Percentiles rank a stretch among this genome's conserved stretches.
phyloP scores from a whole-genome alignment of 2,329 filamentous ascomycete species.

The Neonectria coccinea region DNA sequence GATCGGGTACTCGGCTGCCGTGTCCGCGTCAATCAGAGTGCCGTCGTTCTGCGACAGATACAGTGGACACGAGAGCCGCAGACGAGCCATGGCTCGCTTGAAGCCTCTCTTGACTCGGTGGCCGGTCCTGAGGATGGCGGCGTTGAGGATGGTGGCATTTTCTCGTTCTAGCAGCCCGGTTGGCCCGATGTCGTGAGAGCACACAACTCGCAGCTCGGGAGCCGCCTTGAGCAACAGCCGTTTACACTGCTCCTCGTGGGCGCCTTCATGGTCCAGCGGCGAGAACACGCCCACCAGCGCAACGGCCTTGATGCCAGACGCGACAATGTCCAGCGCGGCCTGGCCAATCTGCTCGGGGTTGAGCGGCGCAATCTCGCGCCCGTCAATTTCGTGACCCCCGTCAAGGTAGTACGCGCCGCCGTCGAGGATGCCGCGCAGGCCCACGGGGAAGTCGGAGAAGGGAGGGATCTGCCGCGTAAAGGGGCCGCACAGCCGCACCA shows the following conservation, averaged over 20 bases:
- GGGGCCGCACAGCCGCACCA: constrained; percentile 59
- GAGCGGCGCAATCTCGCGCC: constrained; percentile 56
- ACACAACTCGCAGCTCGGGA: constrained; percentile 54
- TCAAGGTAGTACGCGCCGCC: constrained; percentile 57
- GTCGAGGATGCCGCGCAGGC: constrained; percentile 54
- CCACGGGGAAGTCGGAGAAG: constrained; percentile 59
- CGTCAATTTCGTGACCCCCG: constrained; percentile 62
- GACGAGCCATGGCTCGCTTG: constrained; percentile 56
- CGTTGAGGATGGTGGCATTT: constrained; percentile 67
- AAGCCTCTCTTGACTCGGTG: constrained; percentile 61
- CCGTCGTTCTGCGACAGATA: constrained; percentile 67
- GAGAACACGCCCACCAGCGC: constrained; percentile 61
- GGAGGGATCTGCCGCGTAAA: constrained; percentile 59
- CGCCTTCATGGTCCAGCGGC: constrained; percentile 56
- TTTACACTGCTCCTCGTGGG: constrained; percentile 56
- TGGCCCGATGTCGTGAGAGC: constrained; percentile 57
- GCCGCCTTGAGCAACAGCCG: constrained; percentile 51
- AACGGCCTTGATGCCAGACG: constrained; percentile 52
- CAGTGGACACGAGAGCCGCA: constrained; percentile 56
- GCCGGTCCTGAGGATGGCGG: constrained; percentile 62
- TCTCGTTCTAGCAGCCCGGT: constrained; percentile 61
- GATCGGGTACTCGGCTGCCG: constrained; percentile 62
- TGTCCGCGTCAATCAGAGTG: constrained; percentile 60
- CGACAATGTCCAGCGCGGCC: constrained; percentile 49
- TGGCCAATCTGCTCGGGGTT: constrained; percentile 53